Percentiles rank a stretch among this genome's conserved stretches.
phyloP scores from a whole-genome alignment of 2,329 filamentous ascomycete species.

The Huntiella abstrusa region DNA sequence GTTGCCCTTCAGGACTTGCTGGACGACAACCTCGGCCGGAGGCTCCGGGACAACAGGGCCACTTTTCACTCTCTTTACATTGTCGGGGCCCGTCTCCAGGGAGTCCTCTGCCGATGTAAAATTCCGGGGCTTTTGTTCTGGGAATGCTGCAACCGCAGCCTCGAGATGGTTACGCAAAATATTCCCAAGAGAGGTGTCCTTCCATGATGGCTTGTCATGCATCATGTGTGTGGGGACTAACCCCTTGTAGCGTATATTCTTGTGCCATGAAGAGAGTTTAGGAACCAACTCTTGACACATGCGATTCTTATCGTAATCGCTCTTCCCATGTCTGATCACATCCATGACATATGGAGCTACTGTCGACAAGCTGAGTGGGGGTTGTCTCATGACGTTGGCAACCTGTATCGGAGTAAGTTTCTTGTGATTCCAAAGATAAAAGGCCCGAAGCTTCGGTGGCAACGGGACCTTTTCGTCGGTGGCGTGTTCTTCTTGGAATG shows the following conservation, averaged over 20 bases:
- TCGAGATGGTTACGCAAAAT: neutral
- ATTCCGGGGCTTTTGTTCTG: neutral
- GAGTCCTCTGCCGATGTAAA: too few relatives aligned
- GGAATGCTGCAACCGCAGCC: neutral
- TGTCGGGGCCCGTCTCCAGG: too few relatives aligned
- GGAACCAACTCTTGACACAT: slow-evolving; percentile 26
- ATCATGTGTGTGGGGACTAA: slow-evolving; percentile 4
- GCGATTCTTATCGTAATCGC: slow-evolving; percentile 30
- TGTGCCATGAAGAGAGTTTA: slow-evolving; percentile 8
- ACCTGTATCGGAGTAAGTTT: slow-evolving; percentile 29
- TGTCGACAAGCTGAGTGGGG: slow-evolving; percentile 36
- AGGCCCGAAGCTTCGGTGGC: slow-evolving; percentile 28
- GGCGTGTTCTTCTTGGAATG: slow-evolving; percentile 1
- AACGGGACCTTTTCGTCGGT: slow-evolving; percentile 12
- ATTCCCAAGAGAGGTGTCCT: neutral
- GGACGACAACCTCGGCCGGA: too few relatives aligned
- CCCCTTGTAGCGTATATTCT: slow-evolving; percentile 7
- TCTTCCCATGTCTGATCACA: slow-evolving; percentile 29
- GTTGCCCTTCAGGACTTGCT: too few relatives aligned
- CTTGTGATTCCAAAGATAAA: slow-evolving; percentile 44
- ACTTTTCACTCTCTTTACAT: too few relatives aligned
- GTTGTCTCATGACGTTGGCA: slow-evolving; percentile 37
- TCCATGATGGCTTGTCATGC: neutral
- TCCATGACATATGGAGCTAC: slow-evolving; percentile 41
- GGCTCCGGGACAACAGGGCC: too few relatives aligned